A percentile compares a stretch with the other conserved stretches of the same genome.
phyloP scores from a whole-genome alignment of 495 filamentous ascomycete species.

The Neurospora sp. region DNA sequence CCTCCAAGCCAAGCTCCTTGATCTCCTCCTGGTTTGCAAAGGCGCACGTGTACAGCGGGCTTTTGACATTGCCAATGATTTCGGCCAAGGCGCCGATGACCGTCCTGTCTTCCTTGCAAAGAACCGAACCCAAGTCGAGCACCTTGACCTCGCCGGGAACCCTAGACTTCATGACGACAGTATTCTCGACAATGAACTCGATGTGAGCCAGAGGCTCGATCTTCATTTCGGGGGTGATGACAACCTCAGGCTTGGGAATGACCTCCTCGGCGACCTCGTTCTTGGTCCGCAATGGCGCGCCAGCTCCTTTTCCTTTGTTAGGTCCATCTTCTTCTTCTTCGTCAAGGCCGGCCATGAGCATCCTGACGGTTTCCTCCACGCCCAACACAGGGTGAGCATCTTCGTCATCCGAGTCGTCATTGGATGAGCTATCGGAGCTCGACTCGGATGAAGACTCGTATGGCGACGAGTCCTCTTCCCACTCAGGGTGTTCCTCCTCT shows the following conservation, averaged over 20 bases:
- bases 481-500: constrained; percentile 32
- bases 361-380: constrained; percentile 65
- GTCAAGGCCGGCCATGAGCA: constrained; percentile 60
- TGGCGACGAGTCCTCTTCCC: constrained; percentile 56
- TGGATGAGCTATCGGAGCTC: constrained; percentile 36
- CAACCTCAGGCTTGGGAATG: constrained; percentile 62
- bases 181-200: constrained; percentile 62
- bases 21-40: constrained; percentile 60
- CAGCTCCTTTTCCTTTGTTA: constrained; percentile 36
- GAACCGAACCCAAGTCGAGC: constrained; percentile 68
- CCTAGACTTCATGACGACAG: constrained; percentile 69
- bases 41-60: constrained; percentile 69
- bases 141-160: constrained; percentile 72
- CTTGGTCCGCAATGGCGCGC: constrained; percentile 51
- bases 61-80: constrained; percentile 68
- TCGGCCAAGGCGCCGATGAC: constrained; percentile 74
- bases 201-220: constrained; percentile 64
- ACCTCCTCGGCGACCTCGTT: constrained; percentile 62
- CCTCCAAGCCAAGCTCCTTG: constrained; percentile 47
- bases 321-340: constrained; percentile 59
- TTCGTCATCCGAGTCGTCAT: constrained; percentile 44
- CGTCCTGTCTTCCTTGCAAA: constrained; percentile 66
- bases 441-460: constrained; percentile 35
- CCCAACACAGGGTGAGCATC: constrained; percentile 46
- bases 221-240: constrained; percentile 62